A percentile compares a stretch with the other conserved stretches of the same genome.
Evolutionary conservation across 257 asterid species (phyloP).

Genomic region (Voacanga thouarsii): DNA sequence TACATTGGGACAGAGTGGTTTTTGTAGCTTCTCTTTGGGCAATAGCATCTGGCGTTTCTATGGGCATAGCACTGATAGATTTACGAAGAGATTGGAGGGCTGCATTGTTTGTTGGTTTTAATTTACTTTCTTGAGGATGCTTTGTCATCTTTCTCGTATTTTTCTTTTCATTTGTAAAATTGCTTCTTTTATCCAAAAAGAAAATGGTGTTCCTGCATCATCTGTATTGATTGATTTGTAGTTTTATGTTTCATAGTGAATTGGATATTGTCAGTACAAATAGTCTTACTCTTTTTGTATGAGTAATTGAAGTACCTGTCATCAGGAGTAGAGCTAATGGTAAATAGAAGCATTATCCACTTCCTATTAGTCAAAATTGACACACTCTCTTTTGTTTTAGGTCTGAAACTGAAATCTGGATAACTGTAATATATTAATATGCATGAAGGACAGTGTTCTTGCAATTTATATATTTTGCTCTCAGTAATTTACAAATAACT

Average conservation of each 20-base stretch:
- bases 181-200: neutral
- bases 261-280: neutral
- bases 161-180: neutral
- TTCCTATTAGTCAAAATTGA: no score
- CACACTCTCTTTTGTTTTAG: neutral
- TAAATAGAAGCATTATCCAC: neutral
- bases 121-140: no score
- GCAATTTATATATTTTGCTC: no score
- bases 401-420: neutral
- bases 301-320: no score
- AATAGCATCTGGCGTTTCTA: no score
- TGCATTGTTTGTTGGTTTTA: no score
- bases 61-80: no score
- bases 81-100: no score
- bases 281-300: neutral
- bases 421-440: neutral
- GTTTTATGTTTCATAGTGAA: neutral
- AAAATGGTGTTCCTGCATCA: neutral
- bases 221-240: neutral
- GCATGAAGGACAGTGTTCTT: neutral
- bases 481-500: neutral
- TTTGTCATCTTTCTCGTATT: neutral
- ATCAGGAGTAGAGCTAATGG: neutral
- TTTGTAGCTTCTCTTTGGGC: no score
- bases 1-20: no score